Conservation (phyloP, 345 rosid genomes). For the Corymbia maculata region DNA sequence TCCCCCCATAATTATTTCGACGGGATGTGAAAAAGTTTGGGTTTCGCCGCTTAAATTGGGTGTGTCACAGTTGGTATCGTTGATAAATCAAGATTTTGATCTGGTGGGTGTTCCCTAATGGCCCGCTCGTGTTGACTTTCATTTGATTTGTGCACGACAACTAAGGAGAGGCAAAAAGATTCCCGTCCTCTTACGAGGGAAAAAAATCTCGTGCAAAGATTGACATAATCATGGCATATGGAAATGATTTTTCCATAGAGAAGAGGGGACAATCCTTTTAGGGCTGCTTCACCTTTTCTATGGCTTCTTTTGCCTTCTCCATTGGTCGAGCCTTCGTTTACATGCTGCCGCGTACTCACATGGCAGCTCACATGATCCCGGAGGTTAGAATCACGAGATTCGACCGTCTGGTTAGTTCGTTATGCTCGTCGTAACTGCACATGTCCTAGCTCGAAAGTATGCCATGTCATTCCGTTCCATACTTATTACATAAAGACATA, state of each 20-base stretch:
- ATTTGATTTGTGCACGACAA: neutral
- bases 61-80: neutral
- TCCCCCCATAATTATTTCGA: neutral
- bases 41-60: neutral
- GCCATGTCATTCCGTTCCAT: accelerated
- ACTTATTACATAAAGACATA: too few species aligned
- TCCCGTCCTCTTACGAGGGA: neutral
- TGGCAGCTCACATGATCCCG: neutral
- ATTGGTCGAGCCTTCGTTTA: neutral
- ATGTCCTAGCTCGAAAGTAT: neutral
- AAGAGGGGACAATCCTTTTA: neutral
- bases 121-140: neutral
- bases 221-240: neutral
- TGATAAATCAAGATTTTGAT: neutral
- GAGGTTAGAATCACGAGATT: neutral
- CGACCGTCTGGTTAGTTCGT: neutral
- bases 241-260: neutral
- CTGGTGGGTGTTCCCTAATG: neutral
- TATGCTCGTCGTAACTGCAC: neutral
- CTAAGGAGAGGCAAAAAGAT: neutral
- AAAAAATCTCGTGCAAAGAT: neutral
- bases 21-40: accelerated
- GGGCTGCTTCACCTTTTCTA: neutral
- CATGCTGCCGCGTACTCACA: neutral
- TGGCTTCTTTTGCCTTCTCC: neutral